Evolutionary conservation across 2,329 filamentous ascomycete genomes (phyloP).

Genomic region (Emmonsiellopsis sp.): DNA sequence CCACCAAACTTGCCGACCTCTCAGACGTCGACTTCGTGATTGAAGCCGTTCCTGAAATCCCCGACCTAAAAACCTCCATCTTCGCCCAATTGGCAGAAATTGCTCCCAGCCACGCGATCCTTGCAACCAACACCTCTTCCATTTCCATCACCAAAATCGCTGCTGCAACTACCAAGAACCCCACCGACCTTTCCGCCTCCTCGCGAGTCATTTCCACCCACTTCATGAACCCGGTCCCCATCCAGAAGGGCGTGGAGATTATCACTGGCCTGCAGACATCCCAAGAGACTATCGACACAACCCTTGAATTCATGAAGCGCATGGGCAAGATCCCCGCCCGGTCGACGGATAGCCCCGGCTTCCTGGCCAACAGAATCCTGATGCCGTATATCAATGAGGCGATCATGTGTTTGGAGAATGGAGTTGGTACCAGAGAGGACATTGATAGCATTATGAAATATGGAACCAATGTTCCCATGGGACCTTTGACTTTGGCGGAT

Average conservation of each 20-base stretch:
- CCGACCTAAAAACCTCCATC: constrained; percentile 75
- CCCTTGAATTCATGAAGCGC: constrained; percentile 73
- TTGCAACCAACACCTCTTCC: constrained; percentile 97
- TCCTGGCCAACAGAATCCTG: constrained; percentile 89
- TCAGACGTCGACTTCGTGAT: constrained; percentile 91
- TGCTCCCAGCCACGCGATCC: constrained; percentile 73
- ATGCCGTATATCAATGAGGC: constrained; percentile 99
- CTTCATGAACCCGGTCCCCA: constrained; percentile 98
- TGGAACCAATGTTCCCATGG: constrained; percentile 97
- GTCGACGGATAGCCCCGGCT: constrained; percentile 83
- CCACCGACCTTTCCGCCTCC: constrained; percentile 68
- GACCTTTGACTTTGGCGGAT: constrained; percentile 82
- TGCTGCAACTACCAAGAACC: constrained; percentile 68
- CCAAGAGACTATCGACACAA: constrained; percentile 66
- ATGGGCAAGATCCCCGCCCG: constrained; percentile 91
- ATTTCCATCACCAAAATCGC: constrained; percentile 97
- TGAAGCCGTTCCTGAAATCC: constrained; percentile 91
- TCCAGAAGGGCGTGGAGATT: constrained; percentile 97
- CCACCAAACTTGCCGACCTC: constrained; percentile 66
- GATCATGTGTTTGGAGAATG: constrained; percentile 88
- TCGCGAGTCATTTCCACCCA: constrained; percentile 91
- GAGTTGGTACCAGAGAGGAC: constrained; percentile 76
- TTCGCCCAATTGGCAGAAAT: constrained; percentile 75
- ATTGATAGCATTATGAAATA: constrained; percentile 99
- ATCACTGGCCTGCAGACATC: constrained; percentile 92